These are phyloP conservation scores for Scheffersomyces quercinus DNA, from an alignment of 1,139 yeast species.

Conservation along the genomic window DNA sequence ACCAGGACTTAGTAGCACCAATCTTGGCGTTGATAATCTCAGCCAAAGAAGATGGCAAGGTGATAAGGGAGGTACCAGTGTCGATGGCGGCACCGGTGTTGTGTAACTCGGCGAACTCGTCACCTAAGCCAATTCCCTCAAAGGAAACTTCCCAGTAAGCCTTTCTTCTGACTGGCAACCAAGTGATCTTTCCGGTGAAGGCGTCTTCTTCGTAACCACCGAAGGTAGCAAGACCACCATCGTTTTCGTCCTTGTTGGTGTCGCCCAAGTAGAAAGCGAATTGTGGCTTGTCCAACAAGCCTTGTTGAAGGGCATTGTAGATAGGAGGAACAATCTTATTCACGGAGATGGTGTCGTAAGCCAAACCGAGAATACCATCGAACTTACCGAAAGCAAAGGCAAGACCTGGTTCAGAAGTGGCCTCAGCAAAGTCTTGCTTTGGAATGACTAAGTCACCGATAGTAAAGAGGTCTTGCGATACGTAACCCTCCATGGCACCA, in stretches of 20 bases:
- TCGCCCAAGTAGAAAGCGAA: constrained; percentile 92
- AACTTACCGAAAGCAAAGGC: constrained; percentile 98
- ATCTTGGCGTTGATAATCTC: constrained; percentile 92
- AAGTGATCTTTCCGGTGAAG: constrained; percentile 79
- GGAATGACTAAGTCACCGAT: constrained; percentile 85
- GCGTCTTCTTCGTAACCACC: constrained; percentile 86
- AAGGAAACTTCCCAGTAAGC: constrained; percentile 99
- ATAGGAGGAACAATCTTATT: constrained; percentile 89
- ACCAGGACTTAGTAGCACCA: constrained; percentile 96
- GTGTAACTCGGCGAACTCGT: constrained; percentile 80
- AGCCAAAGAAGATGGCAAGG: constrained; percentile 91
- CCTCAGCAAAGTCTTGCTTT: constrained; percentile 92
- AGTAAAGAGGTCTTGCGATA: constrained; percentile 77
- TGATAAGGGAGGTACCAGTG: constrained; percentile 95
- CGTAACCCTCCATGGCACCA: constrained; percentile 88
- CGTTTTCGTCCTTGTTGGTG: constrained; percentile 55
- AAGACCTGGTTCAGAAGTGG: constrained; percentile 94
- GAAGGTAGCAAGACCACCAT: constrained; percentile 89
- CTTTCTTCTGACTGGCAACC: constrained; percentile 98
- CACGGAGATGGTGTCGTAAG: constrained; percentile 87
- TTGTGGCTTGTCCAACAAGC: constrained; percentile 76
- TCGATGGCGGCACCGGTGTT: constrained; percentile 96
- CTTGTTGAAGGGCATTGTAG: constrained; percentile 81
- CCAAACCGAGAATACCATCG: constrained; percentile 95
- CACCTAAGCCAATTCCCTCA: constrained; percentile 87